phyloP scores from a whole-genome alignment of 495 filamentous ascomycete genomes.

The Thermothielavioides terrestris region DNA sequence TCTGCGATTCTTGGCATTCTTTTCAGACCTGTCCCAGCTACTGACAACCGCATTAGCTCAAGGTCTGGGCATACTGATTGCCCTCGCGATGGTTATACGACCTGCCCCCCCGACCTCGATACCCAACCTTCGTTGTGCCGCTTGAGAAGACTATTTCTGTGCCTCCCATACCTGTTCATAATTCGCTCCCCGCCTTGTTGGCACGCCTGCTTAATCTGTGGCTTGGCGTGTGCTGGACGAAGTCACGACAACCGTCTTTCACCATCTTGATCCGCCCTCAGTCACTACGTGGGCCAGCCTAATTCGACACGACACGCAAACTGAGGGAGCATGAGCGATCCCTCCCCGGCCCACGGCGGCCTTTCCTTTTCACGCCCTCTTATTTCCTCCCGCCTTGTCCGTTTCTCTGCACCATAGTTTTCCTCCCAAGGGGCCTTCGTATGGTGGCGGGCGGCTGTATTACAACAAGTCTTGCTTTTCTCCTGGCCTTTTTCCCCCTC shows the following conservation, averaged over 20 bases:
- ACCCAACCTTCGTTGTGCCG: constrained; percentile 21
- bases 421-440: constrained; percentile 1
- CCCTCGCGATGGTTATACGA: constrained; percentile 19
- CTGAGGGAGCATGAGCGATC: not conserved
- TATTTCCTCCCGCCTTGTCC: not conserved
- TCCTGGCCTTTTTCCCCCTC: not conserved
- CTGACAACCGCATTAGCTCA: constrained; percentile 52
- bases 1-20: not conserved
- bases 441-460: constrained; percentile 10
- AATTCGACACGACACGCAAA: not conserved
- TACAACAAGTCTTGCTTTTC: not conserved
- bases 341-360: not conserved
- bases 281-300: not conserved
- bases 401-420: constrained; percentile 15
- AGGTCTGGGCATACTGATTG: constrained; percentile 68
- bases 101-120: constrained; percentile 23
- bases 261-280: not conserved
- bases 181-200: constrained; percentile 32
- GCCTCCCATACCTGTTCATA: constrained; percentile 27
- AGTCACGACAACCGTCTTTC: constrained; percentile 43
- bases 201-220: constrained; percentile 37
- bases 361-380: not conserved
- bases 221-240: constrained; percentile 44
- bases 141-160: constrained; percentile 25
- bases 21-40: not conserved